Base-by-base conservation (phyloP, 1,284 basidiomycete species). In the Neonothopanus nambi region DNA sequence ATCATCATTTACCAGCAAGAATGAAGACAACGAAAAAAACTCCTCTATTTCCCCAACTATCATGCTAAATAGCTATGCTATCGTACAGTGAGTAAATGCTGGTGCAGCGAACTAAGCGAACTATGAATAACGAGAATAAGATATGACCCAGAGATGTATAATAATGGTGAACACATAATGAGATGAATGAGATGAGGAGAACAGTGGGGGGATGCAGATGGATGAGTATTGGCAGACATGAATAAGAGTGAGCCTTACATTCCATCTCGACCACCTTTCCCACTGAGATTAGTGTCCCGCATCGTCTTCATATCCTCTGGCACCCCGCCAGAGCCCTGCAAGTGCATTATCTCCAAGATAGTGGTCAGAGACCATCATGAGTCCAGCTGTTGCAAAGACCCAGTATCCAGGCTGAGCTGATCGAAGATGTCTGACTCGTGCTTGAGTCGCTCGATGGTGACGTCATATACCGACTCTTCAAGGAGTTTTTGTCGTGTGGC, bases 251-350 rank as follows among this genome's bases (percentile, higher is more conserved):
- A 8, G 90, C 85, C 65, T 93, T 89, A 73, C 93, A 89, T 71
- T 97, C 94, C 50, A 83, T 78, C 73, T 98, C 95, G 38, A 98
- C 82, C 0, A 91, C 91, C 57, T 81, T 85, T 0, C 95, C 96
- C 24, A 98, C 82, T 0, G 79, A 70, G n/a, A 97, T 72, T 52
- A 97, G 76, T 0, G 91, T n/a, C 92, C 1, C 93, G 81, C 1
- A 94, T 83, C 0, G 93, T 90, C 73, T 97, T 97, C 87, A 97
- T 93, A 1, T 95, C 96, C 51, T 91, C 86, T 0, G 77, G 66
- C 7, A 94, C 80, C 24, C 91, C 91, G 17, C 91, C 89, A 1
- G 82, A 79, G 5, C 90, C 89, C 41, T 89, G 82, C 41, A 95
- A 72, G 15, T 92, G 84, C 89, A 98, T 92, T 48, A 95, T 69